Conservation (phyloP, 306 rosid genomes). For the Acacia melanoxylon region DNA sequence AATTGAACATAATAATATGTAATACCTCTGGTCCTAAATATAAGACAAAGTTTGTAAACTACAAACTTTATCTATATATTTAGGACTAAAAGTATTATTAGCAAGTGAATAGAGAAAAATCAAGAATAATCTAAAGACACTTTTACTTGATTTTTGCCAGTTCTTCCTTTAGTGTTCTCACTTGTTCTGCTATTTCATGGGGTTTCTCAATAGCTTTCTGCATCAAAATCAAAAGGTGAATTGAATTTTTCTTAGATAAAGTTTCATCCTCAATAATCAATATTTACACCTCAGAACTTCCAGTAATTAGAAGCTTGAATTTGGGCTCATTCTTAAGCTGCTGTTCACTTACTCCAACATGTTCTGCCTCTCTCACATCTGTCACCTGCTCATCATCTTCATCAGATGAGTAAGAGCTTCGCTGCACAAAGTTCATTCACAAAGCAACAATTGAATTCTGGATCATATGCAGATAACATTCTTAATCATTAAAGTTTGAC, state of each 20-base stretch:
- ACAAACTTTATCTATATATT: no score
- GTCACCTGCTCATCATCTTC: not conserved
- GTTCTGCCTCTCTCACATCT: not conserved
- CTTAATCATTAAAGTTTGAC: not conserved
- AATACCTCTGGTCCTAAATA: no score
- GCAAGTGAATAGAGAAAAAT: not conserved
- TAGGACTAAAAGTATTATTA: not conserved
- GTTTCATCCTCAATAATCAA: not conserved
- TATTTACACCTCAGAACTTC: not conserved
- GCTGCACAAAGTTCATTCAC: not conserved
- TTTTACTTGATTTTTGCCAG: conserved; percentile 52
- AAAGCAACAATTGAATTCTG: not conserved
- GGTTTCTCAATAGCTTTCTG: conserved; percentile 51
- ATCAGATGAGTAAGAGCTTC: not conserved
- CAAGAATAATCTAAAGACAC: not conserved
- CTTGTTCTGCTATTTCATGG: conserved; percentile 53
- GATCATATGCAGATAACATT: not conserved
- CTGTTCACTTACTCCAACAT: not conserved
- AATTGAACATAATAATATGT: not conserved
- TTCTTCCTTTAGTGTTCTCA: conserved; percentile 63
- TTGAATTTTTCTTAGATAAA: not conserved
- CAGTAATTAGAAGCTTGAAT: not conserved
- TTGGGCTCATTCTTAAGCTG: not conserved
- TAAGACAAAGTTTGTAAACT: no score
- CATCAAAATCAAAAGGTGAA: conserved; percentile 23